Base-by-base conservation (phyloP, 345 rosid genomes). In the Populus euphratica region DNA sequence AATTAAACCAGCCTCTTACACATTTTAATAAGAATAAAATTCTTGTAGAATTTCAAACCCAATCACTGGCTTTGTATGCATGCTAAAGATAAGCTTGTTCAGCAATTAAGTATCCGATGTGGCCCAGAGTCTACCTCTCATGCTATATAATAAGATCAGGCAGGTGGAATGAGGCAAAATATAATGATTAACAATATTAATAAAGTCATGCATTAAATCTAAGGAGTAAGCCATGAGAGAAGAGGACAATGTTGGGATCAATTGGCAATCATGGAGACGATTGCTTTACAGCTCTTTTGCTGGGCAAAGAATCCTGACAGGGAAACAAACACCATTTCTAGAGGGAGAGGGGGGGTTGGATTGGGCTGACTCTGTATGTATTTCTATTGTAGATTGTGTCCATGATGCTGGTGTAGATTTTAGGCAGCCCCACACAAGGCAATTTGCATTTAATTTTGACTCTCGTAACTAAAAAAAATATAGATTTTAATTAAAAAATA, bases 51-150 rank as follows among this genome's bases (percentile, higher is more conserved):
- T 61, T 82, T 68, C 73, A 56, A 64, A 47, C 43, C 75, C 65
- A 74, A 68, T 77, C 50, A 27, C 76, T n/a, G 50, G 66, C 64
- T 78, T 10, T 74, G 31, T 39, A 33, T 61, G 69, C 69, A 67
- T 77, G 70, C 81, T 81, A 44, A 79, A 81, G 83, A 84, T 75
- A 83, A 80, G 83, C 81, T 80, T 78, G 72, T 81, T 75, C 79
- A 84, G 70, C 66, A 62, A 69, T 78, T 75, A 72, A 76, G 66
- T 76, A 80, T 76, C 82, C 83, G 64, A 52, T 35, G 23, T 33
- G 61, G 76, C 67, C 2, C 10, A 21, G 36, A 31, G 61, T 17
- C 65, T 2, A 20, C 38, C 27, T 33, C 59, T 20, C 59, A 7
- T 6, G 9, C n/a, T 52, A 20, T 52, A 50, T 14, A 14, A 11